These are phyloP conservation scores for Wickerhamiella alocasiicola DNA, from an alignment of 805 yeast genomes.

Conservation along the genomic window DNA sequence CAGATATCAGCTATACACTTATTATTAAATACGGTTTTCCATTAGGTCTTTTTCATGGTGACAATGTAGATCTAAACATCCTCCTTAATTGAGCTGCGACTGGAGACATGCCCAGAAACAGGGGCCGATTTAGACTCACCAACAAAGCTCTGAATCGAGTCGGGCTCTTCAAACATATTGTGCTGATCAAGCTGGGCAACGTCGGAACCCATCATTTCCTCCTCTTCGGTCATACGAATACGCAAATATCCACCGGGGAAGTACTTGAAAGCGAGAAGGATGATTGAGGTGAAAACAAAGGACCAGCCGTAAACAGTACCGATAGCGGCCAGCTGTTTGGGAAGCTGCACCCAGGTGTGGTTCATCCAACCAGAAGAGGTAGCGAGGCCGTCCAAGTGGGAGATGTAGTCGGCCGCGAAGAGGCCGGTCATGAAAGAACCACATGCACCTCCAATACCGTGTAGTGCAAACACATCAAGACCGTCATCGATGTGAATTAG, in stretches of 20 bases:
- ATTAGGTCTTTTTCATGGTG: no score
- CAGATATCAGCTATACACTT: no score
- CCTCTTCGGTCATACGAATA: slow-evolving; percentile 76
- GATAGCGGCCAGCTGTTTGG: slow-evolving; percentile 84
- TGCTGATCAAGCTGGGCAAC: slow-evolving; percentile 71
- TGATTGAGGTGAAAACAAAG: slow-evolving; percentile 57
- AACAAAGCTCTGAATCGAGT: slow-evolving; percentile 7
- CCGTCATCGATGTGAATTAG: slow-evolving; percentile 79
- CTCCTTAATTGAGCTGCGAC: neutral
- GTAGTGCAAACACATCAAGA: slow-evolving; percentile 85
- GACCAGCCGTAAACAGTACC: slow-evolving; percentile 68
- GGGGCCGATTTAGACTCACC: slow-evolving; percentile 1
- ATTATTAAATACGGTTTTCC: no score
- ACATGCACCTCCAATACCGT: slow-evolving; percentile 83
- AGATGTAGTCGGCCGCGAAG: slow-evolving; percentile 87
- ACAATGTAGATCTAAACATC: no score
- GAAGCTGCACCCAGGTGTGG: slow-evolving; percentile 79
- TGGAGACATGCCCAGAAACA: neutral
- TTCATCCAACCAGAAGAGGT: slow-evolving; percentile 89
- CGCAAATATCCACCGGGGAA: slow-evolving; percentile 51
- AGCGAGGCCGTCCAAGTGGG: slow-evolving; percentile 64
- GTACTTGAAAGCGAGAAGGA: slow-evolving; percentile 59
- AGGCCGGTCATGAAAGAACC: slow-evolving; percentile 81
- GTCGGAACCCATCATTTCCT: slow-evolving; percentile 83
- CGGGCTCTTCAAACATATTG: slow-evolving; percentile 33